Conservation (phyloP, 805 yeast genomes). For the Saccharomycopsis sp. region DNA sequence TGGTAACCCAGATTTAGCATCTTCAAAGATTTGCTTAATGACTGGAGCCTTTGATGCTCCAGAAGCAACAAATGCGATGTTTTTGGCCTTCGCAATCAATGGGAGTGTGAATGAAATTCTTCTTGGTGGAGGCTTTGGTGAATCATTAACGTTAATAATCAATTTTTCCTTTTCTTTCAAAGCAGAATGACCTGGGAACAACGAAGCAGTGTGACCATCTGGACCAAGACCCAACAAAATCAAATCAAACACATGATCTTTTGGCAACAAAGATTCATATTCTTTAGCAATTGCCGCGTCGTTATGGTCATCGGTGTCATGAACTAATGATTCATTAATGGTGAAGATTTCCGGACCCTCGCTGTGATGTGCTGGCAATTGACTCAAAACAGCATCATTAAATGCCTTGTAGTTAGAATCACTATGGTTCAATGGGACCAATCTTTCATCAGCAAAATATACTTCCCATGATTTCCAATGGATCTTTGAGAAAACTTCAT, state of each 20-base stretch:
- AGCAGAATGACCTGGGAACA: conserved; percentile 75
- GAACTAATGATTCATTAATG: conserved; percentile 67
- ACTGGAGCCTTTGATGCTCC: conserved; percentile 80
- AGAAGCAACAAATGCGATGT: conserved; percentile 92
- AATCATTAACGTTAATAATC: conserved; percentile 88
- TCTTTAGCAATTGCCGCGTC: conserved; percentile 84
- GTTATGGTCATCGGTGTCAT: conserved; percentile 43
- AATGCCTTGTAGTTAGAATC: conserved; percentile 86
- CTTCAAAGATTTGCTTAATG: conserved; percentile 61
- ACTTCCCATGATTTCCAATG: conserved; percentile 75
- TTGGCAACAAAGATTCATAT: conserved; percentile 79
- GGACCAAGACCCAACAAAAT: conserved; percentile 95
- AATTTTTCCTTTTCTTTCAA: conserved; percentile 85
- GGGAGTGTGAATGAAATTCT: conserved; percentile 91
- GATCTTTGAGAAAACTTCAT: conserved; percentile 35
- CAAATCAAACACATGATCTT: conserved; percentile 88
- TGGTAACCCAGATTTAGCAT: conserved; percentile 48
- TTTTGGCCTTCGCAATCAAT: conserved; percentile 85
- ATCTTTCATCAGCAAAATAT: conserved; percentile 84
- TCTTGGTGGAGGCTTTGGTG: conserved; percentile 81
- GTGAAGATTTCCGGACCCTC: conserved; percentile 70
- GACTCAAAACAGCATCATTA: conserved; percentile 54
- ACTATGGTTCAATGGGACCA: conserved; percentile 72
- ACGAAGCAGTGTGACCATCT: conserved; percentile 94
- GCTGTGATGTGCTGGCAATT: conserved; percentile 28